These are phyloP conservation scores for Cicer pinnatifidum DNA, from an alignment of 306 rosid genomes.

Conservation along the genomic window DNA sequence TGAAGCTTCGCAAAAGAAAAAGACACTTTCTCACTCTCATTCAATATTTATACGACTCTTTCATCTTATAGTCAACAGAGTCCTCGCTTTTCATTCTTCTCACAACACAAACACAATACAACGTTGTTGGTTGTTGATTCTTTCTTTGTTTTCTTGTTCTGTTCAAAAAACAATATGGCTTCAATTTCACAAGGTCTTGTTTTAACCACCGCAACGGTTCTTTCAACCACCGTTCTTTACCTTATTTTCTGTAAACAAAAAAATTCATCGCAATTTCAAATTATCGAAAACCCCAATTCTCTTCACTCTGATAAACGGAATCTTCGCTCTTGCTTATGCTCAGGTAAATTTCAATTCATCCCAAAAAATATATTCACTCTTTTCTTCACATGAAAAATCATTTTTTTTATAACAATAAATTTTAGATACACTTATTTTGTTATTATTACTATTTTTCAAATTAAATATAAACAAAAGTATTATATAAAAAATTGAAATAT, in stretches of 20 bases:
- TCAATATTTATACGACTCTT: slow-evolving; percentile 27
- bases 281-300: slow-evolving; percentile 8
- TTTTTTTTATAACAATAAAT: not conserved
- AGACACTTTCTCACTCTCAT: not conserved
- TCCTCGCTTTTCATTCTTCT: slow-evolving; percentile 32
- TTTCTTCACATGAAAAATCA: not conserved
- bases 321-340: slow-evolving; percentile 67
- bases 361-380: not conserved
- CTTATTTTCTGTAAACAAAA: slow-evolving; percentile 52
- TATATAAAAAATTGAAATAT: too few species aligned
- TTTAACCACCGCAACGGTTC: slow-evolving; percentile 60
- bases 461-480: too few species aligned
- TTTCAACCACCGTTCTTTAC: slow-evolving; percentile 58
- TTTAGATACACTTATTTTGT: not conserved
- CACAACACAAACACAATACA: slow-evolving; percentile 1
- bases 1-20: slow-evolving; percentile 18
- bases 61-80: slow-evolving; percentile 43
- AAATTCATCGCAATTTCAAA: not conserved
- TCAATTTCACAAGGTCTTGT: slow-evolving; percentile 60
- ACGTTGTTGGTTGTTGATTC: not conserved
- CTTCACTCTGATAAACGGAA: slow-evolving; percentile 22
- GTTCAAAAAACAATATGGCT: slow-evolving; percentile 45
- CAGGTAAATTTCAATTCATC: slow-evolving; percentile 49
- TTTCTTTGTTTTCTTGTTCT: not conserved
- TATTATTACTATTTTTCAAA: too few species aligned